Percentiles rank a stretch among this genome's conserved stretches.
These are phyloP conservation scores for Adiantum capillusveneris DNA, from an alignment of 75 land plant genomes.

Conservation along the genomic window DNA sequence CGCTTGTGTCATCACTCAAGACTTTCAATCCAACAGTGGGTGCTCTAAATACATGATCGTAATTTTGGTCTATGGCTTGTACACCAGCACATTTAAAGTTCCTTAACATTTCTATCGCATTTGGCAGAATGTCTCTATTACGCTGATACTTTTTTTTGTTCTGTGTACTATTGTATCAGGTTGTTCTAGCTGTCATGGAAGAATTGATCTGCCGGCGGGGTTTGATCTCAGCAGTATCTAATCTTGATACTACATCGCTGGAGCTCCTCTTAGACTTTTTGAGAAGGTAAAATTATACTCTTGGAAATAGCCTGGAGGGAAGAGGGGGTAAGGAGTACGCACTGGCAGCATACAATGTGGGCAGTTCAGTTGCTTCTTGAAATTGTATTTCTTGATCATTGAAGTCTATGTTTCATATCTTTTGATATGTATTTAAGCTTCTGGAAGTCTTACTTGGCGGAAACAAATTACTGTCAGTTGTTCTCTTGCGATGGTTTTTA, in stretches of 20 bases:
- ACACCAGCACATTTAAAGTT: too few relatives aligned
- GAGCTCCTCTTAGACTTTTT: slow-evolving; percentile 60
- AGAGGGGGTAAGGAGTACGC: too few relatives aligned
- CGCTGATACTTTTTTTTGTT: too few relatives aligned
- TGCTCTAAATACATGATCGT: too few relatives aligned
- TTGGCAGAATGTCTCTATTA: too few relatives aligned
- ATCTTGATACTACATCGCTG: slow-evolving; percentile 63
- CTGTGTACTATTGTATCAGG: slow-evolving; percentile 17
- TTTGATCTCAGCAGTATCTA: slow-evolving; percentile 48
- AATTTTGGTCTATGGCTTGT: too few relatives aligned
- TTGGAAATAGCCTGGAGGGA: too few relatives aligned
- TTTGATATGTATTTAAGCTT: neutral
- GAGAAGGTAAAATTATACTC: slow-evolving; percentile 26
- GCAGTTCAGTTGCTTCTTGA: neutral
- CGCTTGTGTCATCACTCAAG: slow-evolving; percentile 50
- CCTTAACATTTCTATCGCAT: too few relatives aligned
- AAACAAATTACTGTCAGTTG: too few relatives aligned
- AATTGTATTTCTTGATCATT: neutral
- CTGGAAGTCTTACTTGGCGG: neutral
- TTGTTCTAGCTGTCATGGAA: slow-evolving; percentile 77
- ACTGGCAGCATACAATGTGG: neutral
- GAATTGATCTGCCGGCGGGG: slow-evolving; percentile 79
- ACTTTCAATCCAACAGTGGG: slow-evolving; percentile 36
- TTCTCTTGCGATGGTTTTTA: too few relatives aligned
- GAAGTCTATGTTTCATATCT: neutral